Base-by-base conservation (phyloP, 768 basidiomycete genomes). In the Leucogyrophana mollusca region DNA sequence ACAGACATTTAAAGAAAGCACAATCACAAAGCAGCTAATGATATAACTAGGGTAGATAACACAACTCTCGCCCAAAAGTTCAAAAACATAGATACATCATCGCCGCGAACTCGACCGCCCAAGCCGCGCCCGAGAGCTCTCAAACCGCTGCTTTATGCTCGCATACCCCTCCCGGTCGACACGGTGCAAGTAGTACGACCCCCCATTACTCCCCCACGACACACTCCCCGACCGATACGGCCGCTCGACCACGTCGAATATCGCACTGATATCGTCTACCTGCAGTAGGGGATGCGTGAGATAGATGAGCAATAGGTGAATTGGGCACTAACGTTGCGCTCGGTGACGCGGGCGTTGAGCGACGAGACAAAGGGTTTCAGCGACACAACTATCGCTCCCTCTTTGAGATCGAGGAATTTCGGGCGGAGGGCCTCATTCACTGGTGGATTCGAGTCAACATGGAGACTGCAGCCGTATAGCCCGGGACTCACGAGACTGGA, bases 371-470 rank as follows among this genome's bases (percentile, higher is more conserved):
- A 96, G 1, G 93, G 91, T 48, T 86, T 82, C 14, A 99, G 70
- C 16, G 90, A 93, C 30, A 98, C 80, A 38, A 99, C 88, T 39
- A 84, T 84, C 0, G 94, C 92, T 16, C 91, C 90, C 49, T 95
- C 91, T 59, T 93, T 96, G 49, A 98, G 72, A 59, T 99, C 96
- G 45, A 99, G 72, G 67, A 98, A 98, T 58, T 92, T 87, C 22
- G 88, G 84, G 36, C 88, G 77, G 13, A 99, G 70, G 1, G 84
- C 80, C 58, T 91, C 90, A 64, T 97, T 98, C 50, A 98, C 88
- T 91, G 47, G n/a, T n/a, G n/a, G n/a, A n/a, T n/a, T n/a, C n/a
- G n/a, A n/a, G n/a, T n/a, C n/a, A n/a, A n/a, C n/a, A n/a, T n/a
- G n/a, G n/a, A n/a, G n/a, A n/a, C n/a, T n/a, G n/a, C n/a, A n/a